Evolutionary conservation across 2,329 filamentous ascomycete genomes (phyloP).

Genomic region (Aspergillus viridinutans): DNA sequence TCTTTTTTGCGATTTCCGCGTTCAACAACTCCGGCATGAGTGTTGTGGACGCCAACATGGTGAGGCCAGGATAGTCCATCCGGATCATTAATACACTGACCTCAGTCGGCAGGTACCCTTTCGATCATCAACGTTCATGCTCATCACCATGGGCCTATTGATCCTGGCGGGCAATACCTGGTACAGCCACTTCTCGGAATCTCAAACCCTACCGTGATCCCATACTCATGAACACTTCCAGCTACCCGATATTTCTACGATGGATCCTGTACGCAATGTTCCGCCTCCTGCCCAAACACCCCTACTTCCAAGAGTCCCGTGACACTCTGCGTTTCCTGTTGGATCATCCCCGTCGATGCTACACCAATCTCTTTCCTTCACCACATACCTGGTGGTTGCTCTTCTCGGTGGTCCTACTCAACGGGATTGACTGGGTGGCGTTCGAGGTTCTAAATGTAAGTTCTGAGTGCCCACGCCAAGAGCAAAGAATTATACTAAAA

Average conservation of each 20-base stretch:
- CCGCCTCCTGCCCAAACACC: not conserved
- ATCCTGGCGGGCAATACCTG: conserved; percentile 37
- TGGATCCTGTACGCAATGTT: not conserved
- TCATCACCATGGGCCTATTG: conserved; percentile 30
- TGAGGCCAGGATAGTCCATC: conserved; percentile 25
- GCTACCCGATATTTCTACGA: not conserved
- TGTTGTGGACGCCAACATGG: conserved; percentile 48
- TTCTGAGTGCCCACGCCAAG: not conserved
- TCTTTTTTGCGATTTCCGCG: conserved; percentile 43
- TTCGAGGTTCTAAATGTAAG: conserved; percentile 46
- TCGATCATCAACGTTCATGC: conserved; percentile 18
- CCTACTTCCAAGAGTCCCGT: conserved; percentile 11
- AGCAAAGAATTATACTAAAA: not conserved
- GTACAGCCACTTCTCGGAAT: conserved; percentile 2
- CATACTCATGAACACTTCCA: not conserved
- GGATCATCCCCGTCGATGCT: conserved; percentile 57
- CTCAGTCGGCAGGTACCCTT: conserved; percentile 14
- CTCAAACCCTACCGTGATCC: not conserved
- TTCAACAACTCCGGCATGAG: conserved; percentile 51
- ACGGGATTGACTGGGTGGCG: conserved; percentile 50
- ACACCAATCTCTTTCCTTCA: conserved; percentile 57
- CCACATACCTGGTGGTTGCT: conserved; percentile 56
- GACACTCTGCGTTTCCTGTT: conserved; percentile 52
- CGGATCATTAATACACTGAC: conserved; percentile 26
- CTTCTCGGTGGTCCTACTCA: conserved; percentile 49